These are phyloP conservation scores for Penicillium sp. DNA, from an alignment of 2,329 filamentous ascomycete species.

Conservation along the genomic window DNA sequence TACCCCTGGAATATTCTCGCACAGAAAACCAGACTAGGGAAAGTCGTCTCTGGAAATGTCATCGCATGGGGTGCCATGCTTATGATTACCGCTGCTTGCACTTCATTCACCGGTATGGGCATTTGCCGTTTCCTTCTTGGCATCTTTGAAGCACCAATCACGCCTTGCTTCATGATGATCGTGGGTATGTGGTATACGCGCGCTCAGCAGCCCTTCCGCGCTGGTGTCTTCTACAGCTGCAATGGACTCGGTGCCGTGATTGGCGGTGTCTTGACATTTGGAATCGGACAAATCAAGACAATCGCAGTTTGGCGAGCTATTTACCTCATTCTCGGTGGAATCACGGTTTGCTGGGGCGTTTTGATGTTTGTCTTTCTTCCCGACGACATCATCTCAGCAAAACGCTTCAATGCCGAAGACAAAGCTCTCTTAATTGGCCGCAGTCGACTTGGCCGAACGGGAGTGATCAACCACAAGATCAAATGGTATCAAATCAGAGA, in stretches of 20 bases:
- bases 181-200: conserved; percentile 53
- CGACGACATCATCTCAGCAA: conserved; percentile 45
- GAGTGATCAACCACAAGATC: conserved; percentile 51
- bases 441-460: conserved; percentile 41
- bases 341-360: conserved; percentile 46
- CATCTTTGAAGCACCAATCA: conserved; percentile 51
- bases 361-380: conserved; percentile 46
- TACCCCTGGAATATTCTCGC: conserved; percentile 43
- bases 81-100: conserved; percentile 45
- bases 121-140: conserved; percentile 50
- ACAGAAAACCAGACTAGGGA: conserved; percentile 26
- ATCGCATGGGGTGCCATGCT: conserved; percentile 48
- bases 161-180: conserved; percentile 54
- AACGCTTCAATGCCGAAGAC: conserved; percentile 46
- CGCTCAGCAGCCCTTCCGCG: conserved; percentile 50
- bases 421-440: conserved; percentile 46
- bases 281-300: conserved; percentile 42
- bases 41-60: conserved; percentile 35
- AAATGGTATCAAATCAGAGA: conserved; percentile 53
- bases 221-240: conserved; percentile 47
- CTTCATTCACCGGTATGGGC: conserved; percentile 46
- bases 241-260: conserved; percentile 42
- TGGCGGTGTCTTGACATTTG: conserved; percentile 31
- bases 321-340: conserved; percentile 48
- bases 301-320: conserved; percentile 49